phyloP scores from a whole-genome alignment of 495 filamentous ascomycete species.

The Apiosordaria backusii region DNA sequence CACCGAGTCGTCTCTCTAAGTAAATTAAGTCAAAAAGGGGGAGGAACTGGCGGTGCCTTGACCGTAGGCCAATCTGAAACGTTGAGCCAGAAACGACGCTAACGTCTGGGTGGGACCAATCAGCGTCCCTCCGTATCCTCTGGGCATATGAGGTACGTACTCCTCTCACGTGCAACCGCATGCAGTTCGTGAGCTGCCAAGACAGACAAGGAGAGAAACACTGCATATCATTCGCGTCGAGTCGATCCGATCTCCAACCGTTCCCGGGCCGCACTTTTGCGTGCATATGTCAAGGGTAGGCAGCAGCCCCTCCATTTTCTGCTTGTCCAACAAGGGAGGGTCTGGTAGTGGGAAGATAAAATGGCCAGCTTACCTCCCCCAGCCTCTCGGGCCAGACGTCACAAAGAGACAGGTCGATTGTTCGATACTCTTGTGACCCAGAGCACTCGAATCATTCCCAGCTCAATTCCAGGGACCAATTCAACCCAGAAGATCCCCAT shows the following conservation, averaged over 20 bases:
- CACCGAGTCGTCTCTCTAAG: not conserved
- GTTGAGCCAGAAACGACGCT: slow-evolving; percentile 1
- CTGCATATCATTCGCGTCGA: not conserved
- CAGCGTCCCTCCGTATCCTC: not conserved
- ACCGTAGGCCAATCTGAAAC: slow-evolving; percentile 5
- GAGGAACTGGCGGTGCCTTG: slow-evolving; percentile 3
- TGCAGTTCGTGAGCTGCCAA: slow-evolving; percentile 6
- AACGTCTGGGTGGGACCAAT: slow-evolving; percentile 5
- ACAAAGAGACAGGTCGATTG: not conserved
- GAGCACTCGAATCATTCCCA: not conserved
- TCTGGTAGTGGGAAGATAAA: not conserved
- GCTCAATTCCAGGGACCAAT: not conserved
- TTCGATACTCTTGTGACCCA: not conserved
- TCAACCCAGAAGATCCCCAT: not conserved
- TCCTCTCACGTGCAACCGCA: slow-evolving; percentile 8
- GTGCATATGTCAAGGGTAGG: not conserved
- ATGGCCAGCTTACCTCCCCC: not conserved
- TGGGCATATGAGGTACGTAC: not conserved
- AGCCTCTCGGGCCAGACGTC: not conserved
- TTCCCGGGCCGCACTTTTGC: not conserved
- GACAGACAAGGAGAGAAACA: not conserved
- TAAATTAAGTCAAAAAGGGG: slow-evolving; percentile 15
- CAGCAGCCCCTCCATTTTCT: not conserved
- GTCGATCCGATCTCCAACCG: not conserved
- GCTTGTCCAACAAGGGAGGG: not conserved